Conservation (phyloP, 2,329 filamentous ascomycete genomes). For the Calonectria leucothoes region DNA sequence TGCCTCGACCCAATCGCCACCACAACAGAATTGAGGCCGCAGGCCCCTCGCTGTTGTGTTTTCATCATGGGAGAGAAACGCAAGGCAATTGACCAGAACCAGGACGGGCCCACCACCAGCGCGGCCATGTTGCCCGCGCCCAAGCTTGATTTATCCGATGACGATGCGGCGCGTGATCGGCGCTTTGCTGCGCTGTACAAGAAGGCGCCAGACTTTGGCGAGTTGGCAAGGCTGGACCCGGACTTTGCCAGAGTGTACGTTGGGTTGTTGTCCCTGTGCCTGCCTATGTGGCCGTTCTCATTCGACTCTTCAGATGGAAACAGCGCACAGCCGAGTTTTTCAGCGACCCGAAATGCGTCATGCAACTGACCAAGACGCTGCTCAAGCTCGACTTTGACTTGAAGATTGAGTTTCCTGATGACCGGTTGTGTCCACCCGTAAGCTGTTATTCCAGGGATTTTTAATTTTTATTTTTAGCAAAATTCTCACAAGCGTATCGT, state of each 20-base stretch:
- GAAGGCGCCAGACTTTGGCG: constrained; percentile 55
- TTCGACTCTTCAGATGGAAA: constrained; percentile 30
- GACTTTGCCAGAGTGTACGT: constrained; percentile 56
- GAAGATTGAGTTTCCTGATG: constrained; percentile 75
- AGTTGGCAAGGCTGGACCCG: constrained; percentile 53
- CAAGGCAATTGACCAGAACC: constrained; percentile 24
- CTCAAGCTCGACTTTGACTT: constrained; percentile 82
- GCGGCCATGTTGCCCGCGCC: neutral
- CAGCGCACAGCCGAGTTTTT: constrained; percentile 66
- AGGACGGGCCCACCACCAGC: neutral
- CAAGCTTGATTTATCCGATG: neutral
- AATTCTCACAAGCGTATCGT: constrained; percentile 15
- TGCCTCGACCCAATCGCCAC: neutral
- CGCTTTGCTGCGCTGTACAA: constrained; percentile 55
- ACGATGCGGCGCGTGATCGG: constrained; percentile 33
- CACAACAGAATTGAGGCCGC: neutral
- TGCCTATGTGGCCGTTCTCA: neutral
- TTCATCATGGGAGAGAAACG: constrained; percentile 36
- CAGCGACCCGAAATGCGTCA: constrained; percentile 78
- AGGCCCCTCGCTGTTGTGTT: neutral
- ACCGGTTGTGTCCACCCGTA: constrained; percentile 89
- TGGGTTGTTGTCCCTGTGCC: neutral
- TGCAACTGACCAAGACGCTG: constrained; percentile 84
- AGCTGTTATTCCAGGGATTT: no score
- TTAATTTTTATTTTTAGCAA: neutral